Percentiles rank a stretch among this genome's conserved stretches.
Evolutionary conservation across 305 asterid genomes (phyloP).

Genomic region (Nicotiana rustica): DNA sequence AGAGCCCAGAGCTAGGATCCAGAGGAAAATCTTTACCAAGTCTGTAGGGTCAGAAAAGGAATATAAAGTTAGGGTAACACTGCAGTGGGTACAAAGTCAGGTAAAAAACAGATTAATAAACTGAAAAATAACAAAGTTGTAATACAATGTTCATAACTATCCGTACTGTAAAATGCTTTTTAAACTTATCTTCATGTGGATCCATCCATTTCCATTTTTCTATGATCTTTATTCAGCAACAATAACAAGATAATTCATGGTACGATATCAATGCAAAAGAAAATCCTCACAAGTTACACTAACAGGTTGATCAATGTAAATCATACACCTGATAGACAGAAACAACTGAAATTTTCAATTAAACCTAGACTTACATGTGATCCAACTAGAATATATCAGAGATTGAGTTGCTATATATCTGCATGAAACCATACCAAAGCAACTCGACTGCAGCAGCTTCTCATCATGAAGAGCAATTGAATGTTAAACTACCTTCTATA

Average conservation of each 20-base stretch:
- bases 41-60: conserved; percentile 53
- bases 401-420: not conserved
- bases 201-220: not conserved
- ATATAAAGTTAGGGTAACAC: not conserved
- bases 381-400: not conserved
- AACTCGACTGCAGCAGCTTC: conserved; percentile 5
- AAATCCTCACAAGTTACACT: not conserved
- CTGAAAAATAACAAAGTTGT: conserved; percentile 7
- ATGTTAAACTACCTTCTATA: not conserved
- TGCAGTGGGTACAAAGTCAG: not conserved
- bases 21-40: conserved; percentile 87
- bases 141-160: not conserved
- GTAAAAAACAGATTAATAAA: not conserved
- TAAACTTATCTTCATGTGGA: not conserved
- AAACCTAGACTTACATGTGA: not conserved
- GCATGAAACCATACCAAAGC: not conserved
- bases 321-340: conserved; percentile 4
- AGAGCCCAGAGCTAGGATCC: conserved; percentile 76
- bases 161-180: not conserved
- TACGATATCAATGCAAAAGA: conserved; percentile 4
- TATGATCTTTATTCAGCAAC: not conserved
- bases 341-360: not conserved
- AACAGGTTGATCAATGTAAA: not conserved
- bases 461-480: not conserved
- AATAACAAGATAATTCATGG: not conserved